Base-by-base conservation (phyloP, 768 basidiomycete genomes). In the Cystofilobasidium capitatum region DNA sequence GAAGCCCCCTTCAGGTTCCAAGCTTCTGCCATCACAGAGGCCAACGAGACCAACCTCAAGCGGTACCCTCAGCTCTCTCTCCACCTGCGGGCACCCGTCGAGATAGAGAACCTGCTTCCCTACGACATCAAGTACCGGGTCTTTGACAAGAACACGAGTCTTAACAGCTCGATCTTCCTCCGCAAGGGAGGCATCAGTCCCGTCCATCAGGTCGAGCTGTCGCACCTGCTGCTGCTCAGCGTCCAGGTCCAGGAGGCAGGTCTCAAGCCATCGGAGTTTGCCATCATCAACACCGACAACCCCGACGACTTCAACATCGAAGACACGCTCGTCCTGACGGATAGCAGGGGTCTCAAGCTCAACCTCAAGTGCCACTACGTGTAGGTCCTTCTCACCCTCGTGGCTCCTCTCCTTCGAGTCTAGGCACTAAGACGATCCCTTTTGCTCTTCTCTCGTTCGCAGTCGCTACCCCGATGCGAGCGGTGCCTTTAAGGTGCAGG, bases 1-100 rank as follows among this genome's bases (percentile, higher is more conserved):
- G 93, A 98, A 74, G 88, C 90, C 16, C 85, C 91, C 5, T 99
- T 98, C 81, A 85, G 90, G 35, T 89, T 98, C 79, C 94, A 97
- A 74, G 88, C 88, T 10, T 93, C 87, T 82, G 88, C 88, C 1
- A 84, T 91, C 66, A 87, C 84, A 40, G 88, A 94, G 72, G 75
- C 77, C 31, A 80, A 78, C 57, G 85, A 89, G 66, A 78, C 80
- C 10, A 71, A 81, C 12, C 65, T 0, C 74, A 96, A 91, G 67
- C 85, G 84, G 77, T 87, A 88, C 71, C 94, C 96, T 2, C 87
- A 85, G 75, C 84, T 97, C 66, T 85, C 84, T 55, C 80, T 99
- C 59, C 87, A 84, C 69, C 84, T 99, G 54, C 86, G 91, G 40
- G 91, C 96, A 17, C 96, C 96, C 0, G 81, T 99, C 33, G 94